These are phyloP conservation scores for Syzygium jambos DNA, from an alignment of 345 rosid genomes.

Conservation along the genomic window DNA sequence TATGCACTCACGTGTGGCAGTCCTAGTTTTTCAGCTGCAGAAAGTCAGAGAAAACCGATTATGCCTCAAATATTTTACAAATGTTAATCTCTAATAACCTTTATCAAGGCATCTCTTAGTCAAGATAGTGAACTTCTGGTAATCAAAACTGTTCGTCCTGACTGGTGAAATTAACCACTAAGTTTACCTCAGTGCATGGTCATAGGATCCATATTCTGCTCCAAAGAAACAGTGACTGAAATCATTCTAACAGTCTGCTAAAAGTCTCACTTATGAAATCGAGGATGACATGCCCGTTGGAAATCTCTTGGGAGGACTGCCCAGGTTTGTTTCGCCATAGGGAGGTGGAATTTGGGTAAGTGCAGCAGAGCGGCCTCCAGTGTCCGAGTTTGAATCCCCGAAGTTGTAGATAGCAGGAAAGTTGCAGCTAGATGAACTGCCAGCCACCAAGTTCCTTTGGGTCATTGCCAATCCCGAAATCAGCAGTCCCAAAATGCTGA, in stretches of 20 bases:
- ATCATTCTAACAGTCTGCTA: not conserved
- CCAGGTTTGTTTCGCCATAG: conserved; percentile 42
- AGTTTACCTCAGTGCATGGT: not conserved
- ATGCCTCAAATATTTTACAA: not conserved
- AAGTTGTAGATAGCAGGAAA: conserved; percentile 32
- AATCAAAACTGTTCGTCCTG: not conserved
- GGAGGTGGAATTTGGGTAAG: conserved; percentile 29
- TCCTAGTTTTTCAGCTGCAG: conserved; percentile 45
- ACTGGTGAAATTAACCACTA: not conserved
- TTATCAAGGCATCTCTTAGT: not conserved
- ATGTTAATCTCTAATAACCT: not conserved
- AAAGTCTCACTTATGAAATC: conserved; percentile 42
- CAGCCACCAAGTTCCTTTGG: not conserved
- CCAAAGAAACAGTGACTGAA: not conserved
- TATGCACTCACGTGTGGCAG: conserved; percentile 48
- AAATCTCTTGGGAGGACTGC: conserved; percentile 48
- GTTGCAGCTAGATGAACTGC: not conserved
- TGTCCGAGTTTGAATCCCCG: conserved; percentile 80
- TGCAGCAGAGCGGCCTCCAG: conserved; percentile 45
- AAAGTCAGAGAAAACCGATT: not conserved
- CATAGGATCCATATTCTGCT: not conserved
- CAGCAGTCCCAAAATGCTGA: not conserved
- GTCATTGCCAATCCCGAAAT: not conserved
- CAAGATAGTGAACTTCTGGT: not conserved
- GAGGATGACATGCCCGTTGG: conserved; percentile 62